A percentile compares a stretch with the other conserved stretches of the same genome.
Conservation (phyloP, 495 filamentous ascomycete species). For the Neurospora africana region DNA sequence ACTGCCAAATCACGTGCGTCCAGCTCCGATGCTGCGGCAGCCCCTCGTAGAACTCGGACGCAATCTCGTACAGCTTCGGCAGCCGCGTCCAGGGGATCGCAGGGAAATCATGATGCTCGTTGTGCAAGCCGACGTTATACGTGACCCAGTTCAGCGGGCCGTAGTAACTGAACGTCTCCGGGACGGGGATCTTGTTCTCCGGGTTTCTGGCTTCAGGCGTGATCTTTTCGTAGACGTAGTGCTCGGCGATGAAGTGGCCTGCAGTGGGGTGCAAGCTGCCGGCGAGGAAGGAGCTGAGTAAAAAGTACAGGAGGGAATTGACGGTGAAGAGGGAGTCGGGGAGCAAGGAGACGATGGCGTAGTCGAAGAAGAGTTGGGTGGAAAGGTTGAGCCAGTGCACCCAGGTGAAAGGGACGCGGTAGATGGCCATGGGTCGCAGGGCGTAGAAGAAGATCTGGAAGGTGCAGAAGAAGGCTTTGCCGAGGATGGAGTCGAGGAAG, state of each 20-base stretch:
- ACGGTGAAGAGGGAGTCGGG: conserved; percentile 32
- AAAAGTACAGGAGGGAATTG: conserved; percentile 63
- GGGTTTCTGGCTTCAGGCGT: conserved; percentile 49
- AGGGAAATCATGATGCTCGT: conserved; percentile 98
- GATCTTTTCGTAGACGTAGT: conserved; percentile 86
- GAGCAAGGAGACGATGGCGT: conserved; percentile 43
- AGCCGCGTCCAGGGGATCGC: conserved; percentile 90
- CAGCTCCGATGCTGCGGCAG: conserved; percentile 83
- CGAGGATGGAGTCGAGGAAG: conserved; percentile 89
- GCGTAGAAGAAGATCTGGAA: conserved; percentile 99
- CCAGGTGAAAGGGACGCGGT: conserved; percentile 75
- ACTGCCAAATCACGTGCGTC: conserved; percentile 88
- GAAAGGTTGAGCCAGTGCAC: conserved; percentile 75
- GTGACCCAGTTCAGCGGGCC: conserved; percentile 84
- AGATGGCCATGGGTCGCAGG: conserved; percentile 91
- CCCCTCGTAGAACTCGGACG: conserved; percentile 83
- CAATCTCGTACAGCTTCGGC: conserved; percentile 63
- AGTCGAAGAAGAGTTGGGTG: conserved; percentile 71
- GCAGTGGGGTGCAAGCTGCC: conserved; percentile 91
- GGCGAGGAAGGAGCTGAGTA: conserved; percentile 83
- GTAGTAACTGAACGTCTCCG: conserved; percentile 98
- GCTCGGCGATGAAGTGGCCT: conserved; percentile 97
- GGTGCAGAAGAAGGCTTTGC: conserved; percentile 98
- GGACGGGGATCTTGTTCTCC: conserved; percentile 48
- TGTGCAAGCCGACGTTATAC: conserved; percentile 95